phyloP scores from a whole-genome alignment of 768 basidiomycete genomes.

The Termitomyces titanicus region DNA sequence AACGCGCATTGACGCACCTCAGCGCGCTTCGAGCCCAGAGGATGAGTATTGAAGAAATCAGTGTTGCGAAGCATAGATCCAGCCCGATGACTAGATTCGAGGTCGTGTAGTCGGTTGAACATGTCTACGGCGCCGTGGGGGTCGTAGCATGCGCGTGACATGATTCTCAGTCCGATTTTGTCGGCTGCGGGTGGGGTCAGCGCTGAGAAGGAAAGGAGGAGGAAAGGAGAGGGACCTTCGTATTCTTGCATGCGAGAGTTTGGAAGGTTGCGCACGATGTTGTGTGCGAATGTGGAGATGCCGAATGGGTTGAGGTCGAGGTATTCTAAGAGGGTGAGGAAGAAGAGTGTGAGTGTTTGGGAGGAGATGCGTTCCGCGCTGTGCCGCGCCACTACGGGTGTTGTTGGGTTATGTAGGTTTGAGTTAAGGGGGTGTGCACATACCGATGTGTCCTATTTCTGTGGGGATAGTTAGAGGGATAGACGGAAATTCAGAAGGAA shows the following conservation, averaged over 20 bases:
- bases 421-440: slow-evolving; percentile 7
- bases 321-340: slow-evolving; percentile 39
- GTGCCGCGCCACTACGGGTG: slow-evolving; percentile 33
- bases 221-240: slow-evolving; percentile 50
- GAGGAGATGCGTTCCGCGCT: slow-evolving; percentile 55
- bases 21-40: slow-evolving; percentile 66
- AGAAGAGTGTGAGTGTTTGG: slow-evolving; percentile 34
- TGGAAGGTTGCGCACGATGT: slow-evolving; percentile 56
- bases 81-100: slow-evolving; percentile 49
- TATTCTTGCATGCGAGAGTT: slow-evolving; percentile 80
- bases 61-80: slow-evolving; percentile 20
- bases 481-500: too few species aligned
- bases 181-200: slow-evolving; percentile 59
- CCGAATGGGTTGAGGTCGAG: slow-evolving; percentile 53
- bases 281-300: slow-evolving; percentile 31
- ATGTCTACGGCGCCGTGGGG: slow-evolving; percentile 61
- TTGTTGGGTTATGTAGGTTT: too few species aligned
- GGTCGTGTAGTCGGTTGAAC: slow-evolving; percentile 60
- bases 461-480: background rate
- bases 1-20: slow-evolving; percentile 41
- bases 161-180: slow-evolving; percentile 75
- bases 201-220: background rate
- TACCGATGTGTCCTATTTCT: slow-evolving; percentile 84
- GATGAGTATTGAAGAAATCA: slow-evolving; percentile 82
- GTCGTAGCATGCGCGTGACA: slow-evolving; percentile 84